phyloP scores from a whole-genome alignment of 768 basidiomycete genomes.

The Tephrocybe sp. region DNA sequence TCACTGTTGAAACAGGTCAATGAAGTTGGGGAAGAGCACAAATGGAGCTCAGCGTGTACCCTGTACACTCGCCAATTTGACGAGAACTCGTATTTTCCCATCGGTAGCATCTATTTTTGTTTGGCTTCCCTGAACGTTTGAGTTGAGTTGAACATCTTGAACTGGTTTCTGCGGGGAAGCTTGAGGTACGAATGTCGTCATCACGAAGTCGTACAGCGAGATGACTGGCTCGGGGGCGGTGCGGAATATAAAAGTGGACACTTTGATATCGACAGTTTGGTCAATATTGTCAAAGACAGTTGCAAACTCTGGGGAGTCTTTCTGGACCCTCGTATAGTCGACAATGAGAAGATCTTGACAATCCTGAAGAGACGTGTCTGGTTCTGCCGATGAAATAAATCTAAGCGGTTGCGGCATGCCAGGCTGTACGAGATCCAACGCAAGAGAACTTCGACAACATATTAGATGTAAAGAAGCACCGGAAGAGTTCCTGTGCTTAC shows the following conservation, averaged over 20 bases:
- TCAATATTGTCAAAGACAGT: constrained; percentile 81
- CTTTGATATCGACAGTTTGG: constrained; percentile 81
- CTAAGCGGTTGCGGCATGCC: constrained; percentile 47
- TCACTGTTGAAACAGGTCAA: constrained; percentile 47
- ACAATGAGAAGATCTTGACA: constrained; percentile 75
- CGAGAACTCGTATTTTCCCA: constrained; percentile 75
- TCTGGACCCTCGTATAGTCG: constrained; percentile 77
- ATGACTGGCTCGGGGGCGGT: constrained; percentile 90
- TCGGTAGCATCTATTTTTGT: constrained; percentile 15
- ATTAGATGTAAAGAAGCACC: constrained; percentile 5
- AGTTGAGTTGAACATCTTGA: neutral
- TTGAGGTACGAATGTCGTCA: constrained; percentile 87
- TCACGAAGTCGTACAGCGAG: constrained; percentile 92
- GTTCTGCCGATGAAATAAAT: constrained; percentile 64
- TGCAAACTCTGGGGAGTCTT: constrained; percentile 82
- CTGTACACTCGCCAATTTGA: constrained; percentile 85
- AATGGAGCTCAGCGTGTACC: constrained; percentile 39
- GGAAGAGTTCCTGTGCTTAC: constrained; percentile 34
- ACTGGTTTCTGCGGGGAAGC: neutral
- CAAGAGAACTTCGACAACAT: constrained; percentile 55
- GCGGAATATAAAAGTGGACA: constrained; percentile 90
- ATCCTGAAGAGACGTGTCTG: constrained; percentile 29
- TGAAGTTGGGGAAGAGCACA: neutral
- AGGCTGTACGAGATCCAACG: constrained; percentile 70
- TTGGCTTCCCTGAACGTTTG: neutral